Percentiles rank a stretch among this genome's conserved stretches.
Conservation (phyloP, 208 protist genomes). For the Trypanosoma platydactyli region DNA sequence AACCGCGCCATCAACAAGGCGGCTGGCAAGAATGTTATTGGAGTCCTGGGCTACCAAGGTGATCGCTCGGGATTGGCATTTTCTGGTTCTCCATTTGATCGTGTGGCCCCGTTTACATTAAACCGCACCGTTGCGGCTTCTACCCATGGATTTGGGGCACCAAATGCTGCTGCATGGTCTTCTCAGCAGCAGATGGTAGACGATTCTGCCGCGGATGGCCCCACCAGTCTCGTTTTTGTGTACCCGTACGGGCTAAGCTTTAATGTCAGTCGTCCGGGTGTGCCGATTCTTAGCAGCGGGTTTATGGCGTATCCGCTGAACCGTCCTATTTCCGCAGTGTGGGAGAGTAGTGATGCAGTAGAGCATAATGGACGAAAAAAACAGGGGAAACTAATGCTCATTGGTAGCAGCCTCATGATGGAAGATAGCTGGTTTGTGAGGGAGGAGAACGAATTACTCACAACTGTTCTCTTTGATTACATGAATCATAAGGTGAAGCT, state of each 20-base stretch:
- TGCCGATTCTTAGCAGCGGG: slow-evolving; percentile 93
- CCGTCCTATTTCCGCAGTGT: slow-evolving; percentile 87
- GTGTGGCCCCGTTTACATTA: slow-evolving; percentile 35
- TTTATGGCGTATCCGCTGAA: slow-evolving; percentile 96
- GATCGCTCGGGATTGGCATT: slow-evolving; percentile 3
- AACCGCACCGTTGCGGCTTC: slow-evolving; percentile 54
- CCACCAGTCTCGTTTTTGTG: slow-evolving; percentile 85
- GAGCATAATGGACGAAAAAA: slow-evolving; percentile 77
- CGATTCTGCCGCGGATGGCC: slow-evolving; percentile 37
- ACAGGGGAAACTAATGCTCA: slow-evolving; percentile 89
- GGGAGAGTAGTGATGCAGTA: slow-evolving; percentile 64
- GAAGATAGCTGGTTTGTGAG: slow-evolving; percentile 93
- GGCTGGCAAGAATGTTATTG: slow-evolving; percentile 84
- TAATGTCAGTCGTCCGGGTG: slow-evolving; percentile 91
- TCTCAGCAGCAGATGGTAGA: slow-evolving; percentile 40
- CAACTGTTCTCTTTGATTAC: slow-evolving; percentile 88
- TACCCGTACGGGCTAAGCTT: slow-evolving; percentile 96
- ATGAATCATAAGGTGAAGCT: slow-evolving; percentile 84
- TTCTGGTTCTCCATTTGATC: slow-evolving; percentile 17
- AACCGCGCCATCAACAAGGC: slow-evolving; percentile 94
- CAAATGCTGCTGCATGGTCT: slow-evolving; percentile 25
- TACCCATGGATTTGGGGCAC: slow-evolving; percentile 25
- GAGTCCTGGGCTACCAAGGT: slow-evolving; percentile 28
- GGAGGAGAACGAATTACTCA: slow-evolving; percentile 92
- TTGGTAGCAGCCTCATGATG: slow-evolving; percentile 90